Conservation (phyloP, 2,329 filamentous ascomycete genomes). For the Phialemonium atrogriseum region DNA sequence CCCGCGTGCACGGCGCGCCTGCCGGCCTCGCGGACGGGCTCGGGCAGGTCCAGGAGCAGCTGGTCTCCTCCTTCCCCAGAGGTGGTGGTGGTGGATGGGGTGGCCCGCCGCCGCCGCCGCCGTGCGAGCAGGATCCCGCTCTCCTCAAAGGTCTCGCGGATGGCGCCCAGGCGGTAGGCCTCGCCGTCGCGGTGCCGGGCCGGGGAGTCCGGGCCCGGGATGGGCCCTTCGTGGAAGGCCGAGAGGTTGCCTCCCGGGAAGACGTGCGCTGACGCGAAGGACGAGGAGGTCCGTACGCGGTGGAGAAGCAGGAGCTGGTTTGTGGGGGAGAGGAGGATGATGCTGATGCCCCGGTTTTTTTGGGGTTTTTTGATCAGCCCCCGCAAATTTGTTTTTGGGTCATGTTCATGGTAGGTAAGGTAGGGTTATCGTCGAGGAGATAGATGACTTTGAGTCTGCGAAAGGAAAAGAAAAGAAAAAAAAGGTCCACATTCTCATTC, state of each 20-base stretch:
- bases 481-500: not conserved
- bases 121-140: slow-evolving; percentile 76
- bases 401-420: too few relatives aligned
- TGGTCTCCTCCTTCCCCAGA: too few relatives aligned
- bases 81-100: too few relatives aligned
- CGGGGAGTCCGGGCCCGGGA: slow-evolving; percentile 36
- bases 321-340: slow-evolving; percentile 74
- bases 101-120: too few relatives aligned
- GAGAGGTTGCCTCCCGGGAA: slow-evolving; percentile 89
- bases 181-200: slow-evolving; percentile 61
- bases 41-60: slow-evolving; percentile 54
- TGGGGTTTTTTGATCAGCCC: too few relatives aligned
- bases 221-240: slow-evolving; percentile 61
- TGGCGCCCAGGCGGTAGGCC: slow-evolving; percentile 72
- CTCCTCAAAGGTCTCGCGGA: slow-evolving; percentile 93
- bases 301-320: slow-evolving; percentile 87
- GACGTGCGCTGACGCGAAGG: slow-evolving; percentile 88
- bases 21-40: slow-evolving; percentile 53
- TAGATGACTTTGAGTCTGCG: not conserved
- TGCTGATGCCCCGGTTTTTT: slow-evolving; percentile 50
- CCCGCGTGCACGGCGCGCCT: slow-evolving; percentile 62
- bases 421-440: not conserved
- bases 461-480: not conserved
- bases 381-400: too few relatives aligned
- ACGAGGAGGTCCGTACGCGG: slow-evolving; percentile 71